These are phyloP conservation scores for Aspergillus costaricaensis DNA, from an alignment of 2,329 filamentous ascomycete genomes.

Conservation along the genomic window DNA sequence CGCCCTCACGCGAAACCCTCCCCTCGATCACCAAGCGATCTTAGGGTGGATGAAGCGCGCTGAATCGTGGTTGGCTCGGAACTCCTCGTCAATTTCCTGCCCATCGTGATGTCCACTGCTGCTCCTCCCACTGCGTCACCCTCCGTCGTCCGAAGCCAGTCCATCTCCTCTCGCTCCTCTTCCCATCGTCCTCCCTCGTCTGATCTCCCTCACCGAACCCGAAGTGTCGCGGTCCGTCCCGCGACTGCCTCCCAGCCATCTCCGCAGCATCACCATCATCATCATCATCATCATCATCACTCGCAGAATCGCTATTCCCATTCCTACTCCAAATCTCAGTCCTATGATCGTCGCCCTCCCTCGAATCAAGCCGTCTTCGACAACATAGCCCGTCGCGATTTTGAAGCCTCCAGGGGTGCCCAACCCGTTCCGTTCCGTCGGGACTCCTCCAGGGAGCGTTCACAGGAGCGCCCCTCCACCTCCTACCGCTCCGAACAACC, in stretches of 20 bases:
- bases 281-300: slow-evolving; percentile 16
- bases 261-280: slow-evolving; percentile 28
- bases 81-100: slow-evolving; percentile 4
- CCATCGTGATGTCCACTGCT: slow-evolving; percentile 48
- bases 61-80: slow-evolving; percentile 16
- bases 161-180: slow-evolving; percentile 49
- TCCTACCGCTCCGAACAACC: slow-evolving; percentile 58
- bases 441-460: slow-evolving; percentile 66
- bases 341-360: slow-evolving; percentile 49
- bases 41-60: slow-evolving; percentile 15
- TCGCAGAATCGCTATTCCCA: slow-evolving; percentile 34
- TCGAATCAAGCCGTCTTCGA: slow-evolving; percentile 52
- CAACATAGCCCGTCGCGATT: slow-evolving; percentile 66
- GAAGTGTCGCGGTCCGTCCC: slow-evolving; percentile 48
- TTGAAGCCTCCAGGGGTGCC: slow-evolving; percentile 70
- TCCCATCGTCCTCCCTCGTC: slow-evolving; percentile 43
- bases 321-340: slow-evolving; percentile 43
- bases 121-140: slow-evolving; percentile 48
- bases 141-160: slow-evolving; percentile 53
- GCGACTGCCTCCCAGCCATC: slow-evolving; percentile 40
- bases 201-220: slow-evolving; percentile 49
- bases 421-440: slow-evolving; percentile 59
- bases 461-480: slow-evolving; percentile 42
- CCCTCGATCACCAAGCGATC: slow-evolving; percentile 12
- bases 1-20: slow-evolving; percentile 11